A percentile compares a stretch with the other conserved stretches of the same genome.
These are phyloP conservation scores for Clathrospora elynae DNA, from an alignment of 2,329 filamentous ascomycete genomes.

Conservation along the genomic window DNA sequence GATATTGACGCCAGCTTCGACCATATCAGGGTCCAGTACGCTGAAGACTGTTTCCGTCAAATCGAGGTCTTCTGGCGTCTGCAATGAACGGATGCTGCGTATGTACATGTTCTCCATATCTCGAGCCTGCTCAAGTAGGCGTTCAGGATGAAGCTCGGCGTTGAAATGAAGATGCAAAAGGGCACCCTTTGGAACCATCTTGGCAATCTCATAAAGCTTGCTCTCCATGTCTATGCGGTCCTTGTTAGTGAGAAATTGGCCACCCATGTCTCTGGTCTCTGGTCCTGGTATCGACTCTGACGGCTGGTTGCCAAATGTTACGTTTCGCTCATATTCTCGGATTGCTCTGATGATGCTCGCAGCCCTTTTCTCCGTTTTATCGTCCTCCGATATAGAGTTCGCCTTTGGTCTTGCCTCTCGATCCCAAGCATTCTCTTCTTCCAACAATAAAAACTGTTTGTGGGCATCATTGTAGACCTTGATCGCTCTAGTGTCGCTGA, in stretches of 20 bases:
- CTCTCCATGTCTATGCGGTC: slow-evolving; percentile 57
- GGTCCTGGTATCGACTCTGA: slow-evolving; percentile 50
- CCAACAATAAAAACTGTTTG: slow-evolving; percentile 35
- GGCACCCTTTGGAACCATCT: slow-evolving; percentile 69
- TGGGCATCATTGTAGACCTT: slow-evolving; percentile 30
- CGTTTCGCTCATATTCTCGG: slow-evolving; percentile 51
- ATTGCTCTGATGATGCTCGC: slow-evolving; percentile 45
- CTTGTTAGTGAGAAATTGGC: slow-evolving; percentile 54
- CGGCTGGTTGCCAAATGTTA: slow-evolving; percentile 51
- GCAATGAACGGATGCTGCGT: slow-evolving; percentile 62
- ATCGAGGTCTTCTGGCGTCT: slow-evolving; percentile 50
- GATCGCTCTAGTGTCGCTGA: slow-evolving; percentile 4
- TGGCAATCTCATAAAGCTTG: slow-evolving; percentile 61
- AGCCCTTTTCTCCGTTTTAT: slow-evolving; percentile 37
- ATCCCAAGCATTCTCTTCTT: slow-evolving; percentile 48
- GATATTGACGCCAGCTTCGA: slow-evolving; percentile 45
- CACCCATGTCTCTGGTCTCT: slow-evolving; percentile 53
- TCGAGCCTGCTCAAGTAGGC: slow-evolving; percentile 62
- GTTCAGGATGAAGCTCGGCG: slow-evolving; percentile 67
- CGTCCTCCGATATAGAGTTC: slow-evolving; percentile 17
- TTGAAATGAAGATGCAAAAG: slow-evolving; percentile 81
- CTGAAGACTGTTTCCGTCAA: slow-evolving; percentile 67
- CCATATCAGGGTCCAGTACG: slow-evolving; percentile 48
- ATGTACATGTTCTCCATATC: slow-evolving; percentile 68
- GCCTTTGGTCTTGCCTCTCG: slow-evolving; percentile 27